These are phyloP conservation scores for Emergomyces orientalis DNA, from an alignment of 2,329 filamentous ascomycete species.

Conservation along the genomic window DNA sequence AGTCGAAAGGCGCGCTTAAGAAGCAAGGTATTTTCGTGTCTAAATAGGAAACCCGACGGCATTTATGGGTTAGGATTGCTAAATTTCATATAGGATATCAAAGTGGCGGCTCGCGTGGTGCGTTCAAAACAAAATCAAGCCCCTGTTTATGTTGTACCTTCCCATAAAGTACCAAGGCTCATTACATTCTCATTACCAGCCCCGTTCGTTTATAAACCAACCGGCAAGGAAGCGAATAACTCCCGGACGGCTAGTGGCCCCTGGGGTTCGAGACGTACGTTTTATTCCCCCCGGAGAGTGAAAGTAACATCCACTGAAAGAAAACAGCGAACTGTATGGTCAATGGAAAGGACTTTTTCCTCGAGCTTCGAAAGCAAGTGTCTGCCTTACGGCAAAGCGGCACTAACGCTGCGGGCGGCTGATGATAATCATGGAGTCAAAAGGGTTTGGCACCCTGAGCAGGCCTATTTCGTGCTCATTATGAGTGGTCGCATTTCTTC, in stretches of 20 bases:
- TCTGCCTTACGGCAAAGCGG: slow-evolving; percentile 31
- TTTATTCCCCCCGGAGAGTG: background rate
- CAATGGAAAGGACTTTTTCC: slow-evolving; percentile 42
- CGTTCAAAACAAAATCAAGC: background rate
- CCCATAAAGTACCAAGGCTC: slow-evolving; percentile 1
- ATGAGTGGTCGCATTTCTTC: slow-evolving; percentile 1
- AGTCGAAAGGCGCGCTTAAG: slow-evolving; percentile 34
- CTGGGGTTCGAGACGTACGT: slow-evolving; percentile 39
- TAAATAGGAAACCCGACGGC: background rate
- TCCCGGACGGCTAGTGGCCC: slow-evolving; percentile 31
- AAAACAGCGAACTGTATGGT: slow-evolving; percentile 39
- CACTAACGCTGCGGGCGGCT: slow-evolving; percentile 27
- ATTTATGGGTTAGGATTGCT: slow-evolving; percentile 1
- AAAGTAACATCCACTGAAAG: slow-evolving; percentile 12
- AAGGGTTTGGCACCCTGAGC: background rate
- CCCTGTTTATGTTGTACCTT: background rate
- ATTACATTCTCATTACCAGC: slow-evolving; percentile 3
- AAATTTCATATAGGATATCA: slow-evolving; percentile 15
- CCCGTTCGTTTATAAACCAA: slow-evolving; percentile 30
- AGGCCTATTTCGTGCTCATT: background rate
- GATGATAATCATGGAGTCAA: slow-evolving; percentile 12
- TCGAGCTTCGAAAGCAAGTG: slow-evolving; percentile 42
- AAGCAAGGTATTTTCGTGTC: slow-evolving; percentile 27
- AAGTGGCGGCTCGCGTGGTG: slow-evolving; percentile 26
- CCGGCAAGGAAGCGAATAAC: slow-evolving; percentile 29